Conservation (phyloP, 192 early-diverging fungal species). For the Diversispora eburnea region DNA sequence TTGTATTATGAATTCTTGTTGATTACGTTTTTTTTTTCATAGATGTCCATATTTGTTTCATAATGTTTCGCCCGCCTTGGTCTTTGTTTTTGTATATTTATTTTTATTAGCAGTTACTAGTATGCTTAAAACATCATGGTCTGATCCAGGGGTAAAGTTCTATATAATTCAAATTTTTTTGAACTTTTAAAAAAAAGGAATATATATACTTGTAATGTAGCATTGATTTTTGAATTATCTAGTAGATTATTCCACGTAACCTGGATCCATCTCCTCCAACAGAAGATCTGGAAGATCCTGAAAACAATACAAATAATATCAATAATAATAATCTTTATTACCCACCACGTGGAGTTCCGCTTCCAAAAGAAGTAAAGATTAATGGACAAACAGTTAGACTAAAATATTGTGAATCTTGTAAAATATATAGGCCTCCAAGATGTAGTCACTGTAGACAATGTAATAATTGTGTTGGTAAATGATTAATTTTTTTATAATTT, state of each 20-base stretch:
- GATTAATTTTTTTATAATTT: slow-evolving; percentile 10
- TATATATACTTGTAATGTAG: no score
- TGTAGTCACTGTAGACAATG: slow-evolving; percentile 84
- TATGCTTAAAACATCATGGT: slow-evolving; percentile 74
- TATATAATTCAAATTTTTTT: no score
- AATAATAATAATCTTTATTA: slow-evolving; percentile 28
- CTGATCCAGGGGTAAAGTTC: slow-evolving; percentile 60
- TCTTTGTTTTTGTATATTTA: slow-evolving; percentile 67
- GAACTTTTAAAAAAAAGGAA: no score
- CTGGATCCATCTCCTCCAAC: slow-evolving; percentile 54
- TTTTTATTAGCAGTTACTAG: slow-evolving; percentile 57
- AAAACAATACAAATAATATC: slow-evolving; percentile 31
- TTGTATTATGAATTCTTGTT: neutral
- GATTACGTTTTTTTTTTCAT: neutral
- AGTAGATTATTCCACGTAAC: slow-evolving; percentile 63
- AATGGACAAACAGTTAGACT: slow-evolving; percentile 60
- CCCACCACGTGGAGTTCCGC: slow-evolving; percentile 40
- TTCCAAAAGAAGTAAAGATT: slow-evolving; percentile 55
- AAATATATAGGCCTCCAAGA: slow-evolving; percentile 83
- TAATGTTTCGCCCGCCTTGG: slow-evolving; percentile 55
- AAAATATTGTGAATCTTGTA: slow-evolving; percentile 90
- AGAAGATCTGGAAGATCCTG: slow-evolving; percentile 52
- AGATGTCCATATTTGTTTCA: slow-evolving; percentile 67
- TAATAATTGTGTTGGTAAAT: slow-evolving; percentile 81
- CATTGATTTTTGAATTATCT: no score